Evolutionary conservation across 148 eudicot species (phyloP), one percentile per base, ranked within the genome.

Genomic region (Rhododendron ferrugineum): DNA sequence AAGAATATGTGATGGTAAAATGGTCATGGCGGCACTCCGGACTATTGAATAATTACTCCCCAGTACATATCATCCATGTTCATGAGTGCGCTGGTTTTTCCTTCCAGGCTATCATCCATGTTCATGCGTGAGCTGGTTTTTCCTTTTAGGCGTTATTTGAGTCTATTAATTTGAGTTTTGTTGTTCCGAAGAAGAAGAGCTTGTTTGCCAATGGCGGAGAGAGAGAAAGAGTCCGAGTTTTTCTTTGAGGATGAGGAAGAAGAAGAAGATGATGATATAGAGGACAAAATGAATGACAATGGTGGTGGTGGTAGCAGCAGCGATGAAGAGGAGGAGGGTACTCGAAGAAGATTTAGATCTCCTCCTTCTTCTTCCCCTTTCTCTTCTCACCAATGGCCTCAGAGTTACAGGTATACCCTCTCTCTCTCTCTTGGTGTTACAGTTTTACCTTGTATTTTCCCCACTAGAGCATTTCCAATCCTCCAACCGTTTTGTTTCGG

Each of bases 361-460:
- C 72, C 84, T 14, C 60, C 87, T 62, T 13, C 79, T 80, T 86
- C 3, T 11, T 52, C 87, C 5, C 80, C 86, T 46, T 92, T 90
- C 52, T 16, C 66, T 37, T 91, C 93, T 80, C 92, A 89, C 40
- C 91, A 87, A 78, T 94, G 97, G 97, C 97, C 97, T 54, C 97
- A 88, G 83, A 94, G 95, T 90, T 94, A 83, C 82, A 92, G 90
- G 97, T 92, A 66, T 73, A 1, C 13, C 75, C 42, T 34, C 9
- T 13, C 18, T 85, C 58, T 34, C 62, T 11, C 30, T 66, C 64
- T 40, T 40, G 44, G 44, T 40, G 44, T 40, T 5, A 40, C 44
- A 40, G 44, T 40, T 40, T 40, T 40, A 40, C 44, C 44, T 40
- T 40, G 44, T 40, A 6, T 40, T 40, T 40, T 40, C 44, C 44